Base-by-base conservation (phyloP, 768 basidiomycete species). In the Pleurotus eryngii region DNA sequence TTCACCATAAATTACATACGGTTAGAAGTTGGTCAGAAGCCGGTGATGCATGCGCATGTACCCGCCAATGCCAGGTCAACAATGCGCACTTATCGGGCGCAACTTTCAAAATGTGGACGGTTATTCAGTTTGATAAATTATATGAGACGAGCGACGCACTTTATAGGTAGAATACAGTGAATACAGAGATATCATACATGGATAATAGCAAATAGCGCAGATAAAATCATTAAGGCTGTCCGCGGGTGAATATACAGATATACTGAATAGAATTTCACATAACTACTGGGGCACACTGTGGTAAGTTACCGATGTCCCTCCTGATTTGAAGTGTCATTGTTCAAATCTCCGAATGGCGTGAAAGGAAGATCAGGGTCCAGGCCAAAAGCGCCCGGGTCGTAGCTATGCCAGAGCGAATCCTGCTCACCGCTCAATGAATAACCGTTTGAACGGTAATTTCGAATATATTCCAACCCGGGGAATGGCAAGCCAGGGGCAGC, bases 311-410 rank as follows among this genome's bases (percentile, higher is more conserved):
- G n/a, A 59, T 58, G 54, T 74, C 71, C 17, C 71, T 76, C 72
- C 17, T 72, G 71, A 57, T 72, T 61, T 17, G 51, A 24, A 17
- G 14, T 17, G 38, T 80, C 77, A 59, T 72, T 63, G 39, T 70
- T 60, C 39, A 69, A 63, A 59, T 81, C 81, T 60, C 75, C 76
- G 61, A 82, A 46, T 17, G 43, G 67, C 20, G 81, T 81, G 70
- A 92, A 92, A 20, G 90, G 84, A 38, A 89, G 74, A 66, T 92
- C 90, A 56, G 89, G 89, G 67, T 91, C 88, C 61, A 82, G 80
- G 56, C 84, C 86, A 71, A 91, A 91, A 35, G 85, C 84, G 53
- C 83, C 80, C 58, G 83, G 78, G 67, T 92, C 91, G 65, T 90
- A 88, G 64, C 81, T 82, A 61, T 80, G 80, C 81, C 82, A 83